These are phyloP conservation scores for Wickerhamiella azymoides DNA, from an alignment of 805 yeast species.

Conservation along the genomic window DNA sequence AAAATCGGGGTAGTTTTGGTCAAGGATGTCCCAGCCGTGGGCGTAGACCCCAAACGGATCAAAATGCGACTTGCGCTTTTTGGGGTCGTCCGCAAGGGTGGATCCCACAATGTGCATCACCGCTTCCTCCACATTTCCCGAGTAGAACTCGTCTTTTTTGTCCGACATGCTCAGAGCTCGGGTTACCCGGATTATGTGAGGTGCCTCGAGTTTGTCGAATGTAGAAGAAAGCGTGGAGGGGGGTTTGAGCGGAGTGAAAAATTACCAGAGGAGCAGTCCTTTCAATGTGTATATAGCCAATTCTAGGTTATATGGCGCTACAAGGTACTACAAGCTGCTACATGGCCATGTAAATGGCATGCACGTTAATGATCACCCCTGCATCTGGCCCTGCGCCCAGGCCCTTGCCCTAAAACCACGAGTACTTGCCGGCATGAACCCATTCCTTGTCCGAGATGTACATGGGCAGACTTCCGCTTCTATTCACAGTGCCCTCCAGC, in stretches of 20 bases:
- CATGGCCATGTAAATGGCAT: too few relatives aligned
- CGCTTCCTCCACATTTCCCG: slow-evolving; percentile 50
- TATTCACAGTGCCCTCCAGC: neutral
- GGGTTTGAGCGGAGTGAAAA: too few relatives aligned
- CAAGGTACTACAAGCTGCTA: too few relatives aligned
- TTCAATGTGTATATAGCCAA: too few relatives aligned
- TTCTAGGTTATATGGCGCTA: too few relatives aligned
- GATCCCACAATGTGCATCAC: slow-evolving; percentile 63
- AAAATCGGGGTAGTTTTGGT: slow-evolving; percentile 4
- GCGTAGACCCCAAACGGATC: slow-evolving; percentile 9
- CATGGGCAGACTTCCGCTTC: slow-evolving; percentile 4
- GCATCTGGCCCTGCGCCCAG: too few relatives aligned
- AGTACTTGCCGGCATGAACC: slow-evolving; percentile 6
- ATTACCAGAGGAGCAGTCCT: too few relatives aligned
- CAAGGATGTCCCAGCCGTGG: slow-evolving; percentile 5
- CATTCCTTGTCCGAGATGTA: slow-evolving; percentile 2
- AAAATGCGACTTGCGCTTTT: slow-evolving; percentile 15
- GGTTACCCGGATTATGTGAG: neutral
- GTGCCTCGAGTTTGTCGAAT: too few relatives aligned
- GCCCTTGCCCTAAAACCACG: slow-evolving; percentile 8
- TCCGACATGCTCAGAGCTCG: neutral
- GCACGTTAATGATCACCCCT: too few relatives aligned
- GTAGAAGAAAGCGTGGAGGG: too few relatives aligned
- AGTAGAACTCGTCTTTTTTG: slow-evolving; percentile 3
- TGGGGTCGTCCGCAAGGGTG: slow-evolving; percentile 31